These are phyloP conservation scores for Xerocomus potaroensis DNA, from an alignment of 768 basidiomycete genomes.

Conservation along the genomic window DNA sequence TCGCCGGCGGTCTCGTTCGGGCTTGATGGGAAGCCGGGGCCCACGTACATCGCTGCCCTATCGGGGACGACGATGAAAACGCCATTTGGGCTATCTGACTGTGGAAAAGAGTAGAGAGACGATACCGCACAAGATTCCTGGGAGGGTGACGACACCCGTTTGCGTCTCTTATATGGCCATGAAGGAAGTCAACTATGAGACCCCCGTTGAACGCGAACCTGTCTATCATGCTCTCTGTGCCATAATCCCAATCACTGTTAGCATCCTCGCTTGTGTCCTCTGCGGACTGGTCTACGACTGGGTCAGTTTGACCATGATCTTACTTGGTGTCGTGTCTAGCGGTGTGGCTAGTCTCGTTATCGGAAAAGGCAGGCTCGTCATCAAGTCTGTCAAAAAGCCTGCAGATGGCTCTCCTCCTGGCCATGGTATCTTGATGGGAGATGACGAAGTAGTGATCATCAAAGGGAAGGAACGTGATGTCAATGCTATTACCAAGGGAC, in stretches of 20 bases:
- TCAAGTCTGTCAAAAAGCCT: conserved; percentile 16
- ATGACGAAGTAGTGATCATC: background rate
- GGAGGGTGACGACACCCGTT: conserved; percentile 20
- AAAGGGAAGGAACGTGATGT: background rate
- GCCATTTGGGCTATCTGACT: conserved; percentile 19
- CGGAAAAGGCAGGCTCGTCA: conserved; percentile 21
- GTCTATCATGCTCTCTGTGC: conserved; percentile 4
- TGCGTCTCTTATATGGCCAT: conserved; percentile 15
- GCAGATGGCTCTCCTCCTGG: conserved; percentile 21
- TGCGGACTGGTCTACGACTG: conserved; percentile 28
- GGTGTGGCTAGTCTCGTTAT: conserved; percentile 25
- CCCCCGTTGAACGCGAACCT: conserved; percentile 6
- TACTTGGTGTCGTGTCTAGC: conserved; percentile 27
- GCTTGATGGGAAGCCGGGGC: conserved; percentile 27
- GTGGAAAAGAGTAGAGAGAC: conserved; percentile 11
- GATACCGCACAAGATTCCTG: conserved; percentile 10
- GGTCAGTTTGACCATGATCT: conserved; percentile 30
- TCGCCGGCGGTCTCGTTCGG: conserved; percentile 20
- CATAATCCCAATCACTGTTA: conserved; percentile 22
- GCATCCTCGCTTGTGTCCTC: conserved; percentile 15
- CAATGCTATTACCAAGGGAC: background rate
- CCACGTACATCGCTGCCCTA: conserved; percentile 24
- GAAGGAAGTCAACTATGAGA: conserved; percentile 1
- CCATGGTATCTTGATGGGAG: conserved; percentile 24
- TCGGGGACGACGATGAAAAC: conserved; percentile 22